Evolutionary conservation across 768 basidiomycete species (phyloP).

Genomic region (Lactarius quietus): DNA sequence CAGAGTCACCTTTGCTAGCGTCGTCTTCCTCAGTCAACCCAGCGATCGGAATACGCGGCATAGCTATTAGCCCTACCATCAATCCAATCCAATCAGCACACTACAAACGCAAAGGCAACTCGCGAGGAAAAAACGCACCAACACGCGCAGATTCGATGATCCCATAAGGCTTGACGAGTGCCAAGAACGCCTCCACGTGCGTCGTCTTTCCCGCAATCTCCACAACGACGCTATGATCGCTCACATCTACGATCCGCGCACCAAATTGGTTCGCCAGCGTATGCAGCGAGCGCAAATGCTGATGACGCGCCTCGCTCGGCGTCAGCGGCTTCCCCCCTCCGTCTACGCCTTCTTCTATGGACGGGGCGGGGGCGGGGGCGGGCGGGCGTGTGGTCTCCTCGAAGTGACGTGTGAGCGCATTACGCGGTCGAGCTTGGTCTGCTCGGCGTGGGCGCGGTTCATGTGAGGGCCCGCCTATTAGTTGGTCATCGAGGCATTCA

Average conservation of each 20-base stretch:
- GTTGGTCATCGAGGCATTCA: slow-evolving; percentile 92
- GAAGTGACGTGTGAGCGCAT: slow-evolving; percentile 71
- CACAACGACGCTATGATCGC: slow-evolving; percentile 91
- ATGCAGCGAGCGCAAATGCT: slow-evolving; percentile 84
- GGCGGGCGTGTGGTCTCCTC: slow-evolving; percentile 51
- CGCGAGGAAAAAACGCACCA: slow-evolving; percentile 48
- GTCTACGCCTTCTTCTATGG: background rate
- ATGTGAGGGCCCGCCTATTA: slow-evolving; percentile 79
- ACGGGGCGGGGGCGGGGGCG: slow-evolving; percentile 42
- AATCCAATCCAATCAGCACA: background rate
- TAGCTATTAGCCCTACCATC: slow-evolving; percentile 84
- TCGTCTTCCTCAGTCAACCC: slow-evolving; percentile 54
- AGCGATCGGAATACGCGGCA: slow-evolving; percentile 92
- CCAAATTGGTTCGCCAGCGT: slow-evolving; percentile 85
- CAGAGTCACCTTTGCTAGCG: slow-evolving; percentile 45
- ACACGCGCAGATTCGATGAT: slow-evolving; percentile 93
- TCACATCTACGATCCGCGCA: slow-evolving; percentile 90
- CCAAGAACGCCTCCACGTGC: slow-evolving; percentile 90
- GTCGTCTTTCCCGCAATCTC: slow-evolving; percentile 92
- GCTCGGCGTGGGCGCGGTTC: slow-evolving; percentile 44
- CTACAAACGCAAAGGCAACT: background rate
- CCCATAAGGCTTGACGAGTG: slow-evolving; percentile 88
- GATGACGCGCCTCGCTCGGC: slow-evolving; percentile 84
- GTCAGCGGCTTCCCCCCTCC: slow-evolving; percentile 35
- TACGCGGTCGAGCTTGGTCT: slow-evolving; percentile 67